Evolutionary conservation across 2,329 filamentous ascomycete genomes (phyloP).

Genomic region (Alternaria rosae): DNA sequence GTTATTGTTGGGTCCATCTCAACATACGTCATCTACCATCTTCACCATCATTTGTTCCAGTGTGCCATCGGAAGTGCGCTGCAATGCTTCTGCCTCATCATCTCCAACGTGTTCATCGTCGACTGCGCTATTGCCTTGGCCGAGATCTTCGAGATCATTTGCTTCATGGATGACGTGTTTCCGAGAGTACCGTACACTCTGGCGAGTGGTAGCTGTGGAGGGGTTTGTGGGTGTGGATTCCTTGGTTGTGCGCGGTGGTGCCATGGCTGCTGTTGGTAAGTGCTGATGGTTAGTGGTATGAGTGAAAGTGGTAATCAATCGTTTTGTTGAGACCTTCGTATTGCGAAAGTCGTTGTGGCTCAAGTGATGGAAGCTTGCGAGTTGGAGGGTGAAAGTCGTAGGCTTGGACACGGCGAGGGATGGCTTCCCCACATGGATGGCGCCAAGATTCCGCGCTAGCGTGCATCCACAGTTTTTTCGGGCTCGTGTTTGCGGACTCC

Average conservation of each 20-base stretch:
- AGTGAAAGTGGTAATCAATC: constrained; percentile 4
- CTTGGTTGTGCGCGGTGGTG: constrained; percentile 18
- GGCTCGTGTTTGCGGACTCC: constrained; percentile 20
- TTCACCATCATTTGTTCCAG: constrained; percentile 28
- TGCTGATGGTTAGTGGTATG: constrained; percentile 23
- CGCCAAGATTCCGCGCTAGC: constrained; percentile 42
- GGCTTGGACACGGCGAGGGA: not conserved
- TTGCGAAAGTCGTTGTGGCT: not conserved
- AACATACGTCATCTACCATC: constrained; percentile 35
- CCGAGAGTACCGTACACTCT: constrained; percentile 13
- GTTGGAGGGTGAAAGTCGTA: not conserved
- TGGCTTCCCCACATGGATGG: constrained; percentile 27
- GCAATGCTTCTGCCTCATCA: constrained; percentile 10
- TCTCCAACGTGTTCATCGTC: constrained; percentile 7
- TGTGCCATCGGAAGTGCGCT: constrained; percentile 7
- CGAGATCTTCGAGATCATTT: constrained; percentile 12
- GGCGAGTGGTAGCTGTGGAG: constrained; percentile 12
- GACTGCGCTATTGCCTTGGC: constrained; percentile 9
- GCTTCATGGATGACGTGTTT: constrained; percentile 8
- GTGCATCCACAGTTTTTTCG: constrained; percentile 41
- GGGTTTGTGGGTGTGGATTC: constrained; percentile 11
- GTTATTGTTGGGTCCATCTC: not conserved
- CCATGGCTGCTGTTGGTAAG: constrained; percentile 25
- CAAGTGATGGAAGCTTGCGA: not conserved
- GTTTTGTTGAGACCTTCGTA: not conserved